Percentiles rank a stretch among this genome's conserved stretches.
These are phyloP conservation scores for Mortierella sp. DNA, from an alignment of 371 early-diverging fungal genomes.

Conservation along the genomic window DNA sequence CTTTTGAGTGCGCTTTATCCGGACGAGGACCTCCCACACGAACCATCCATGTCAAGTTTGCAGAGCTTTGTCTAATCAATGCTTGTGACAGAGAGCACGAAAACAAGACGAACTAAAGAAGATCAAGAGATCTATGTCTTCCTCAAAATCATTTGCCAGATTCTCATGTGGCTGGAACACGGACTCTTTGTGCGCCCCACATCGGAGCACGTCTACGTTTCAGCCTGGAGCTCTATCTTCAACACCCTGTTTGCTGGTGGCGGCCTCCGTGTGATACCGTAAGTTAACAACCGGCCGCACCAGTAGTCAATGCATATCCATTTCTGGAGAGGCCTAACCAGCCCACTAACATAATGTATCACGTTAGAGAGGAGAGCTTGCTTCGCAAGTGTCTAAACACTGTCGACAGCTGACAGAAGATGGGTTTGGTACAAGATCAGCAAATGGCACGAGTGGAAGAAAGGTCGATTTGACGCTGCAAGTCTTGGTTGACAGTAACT, in stretches of 20 bases:
- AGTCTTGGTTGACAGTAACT: slow-evolving; percentile 14
- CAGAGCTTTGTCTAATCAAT: slow-evolving; percentile 18
- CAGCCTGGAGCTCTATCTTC: slow-evolving; percentile 16
- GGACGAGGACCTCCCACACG: slow-evolving; percentile 16
- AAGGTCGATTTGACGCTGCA: slow-evolving; percentile 19
- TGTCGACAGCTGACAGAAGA: slow-evolving; percentile 11
- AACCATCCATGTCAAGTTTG: slow-evolving; percentile 14
- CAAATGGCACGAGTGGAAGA: slow-evolving; percentile 7
- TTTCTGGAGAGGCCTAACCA: too few species aligned
- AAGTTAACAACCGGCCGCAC: too few species aligned
- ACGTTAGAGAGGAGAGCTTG: too few species aligned
- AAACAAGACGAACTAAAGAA: slow-evolving; percentile 5
- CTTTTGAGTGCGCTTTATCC: slow-evolving; percentile 13
- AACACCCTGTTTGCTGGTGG: slow-evolving; percentile 10
- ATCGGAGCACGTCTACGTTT: too few species aligned
- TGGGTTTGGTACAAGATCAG: slow-evolving; percentile 14
- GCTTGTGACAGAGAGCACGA: slow-evolving; percentile 5
- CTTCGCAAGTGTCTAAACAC: too few species aligned
- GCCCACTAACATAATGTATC: too few species aligned
- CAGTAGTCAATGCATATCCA: too few species aligned
- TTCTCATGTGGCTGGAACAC: slow-evolving; percentile 14
- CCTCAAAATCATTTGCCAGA: slow-evolving; percentile 8
- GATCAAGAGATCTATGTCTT: slow-evolving; percentile 11
- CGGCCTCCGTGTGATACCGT: slow-evolving; percentile 25
- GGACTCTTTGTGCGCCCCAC: slow-evolving; percentile 8